Base-by-base conservation (phyloP, 306 rosid species). In the Cicer chorassanicum region DNA sequence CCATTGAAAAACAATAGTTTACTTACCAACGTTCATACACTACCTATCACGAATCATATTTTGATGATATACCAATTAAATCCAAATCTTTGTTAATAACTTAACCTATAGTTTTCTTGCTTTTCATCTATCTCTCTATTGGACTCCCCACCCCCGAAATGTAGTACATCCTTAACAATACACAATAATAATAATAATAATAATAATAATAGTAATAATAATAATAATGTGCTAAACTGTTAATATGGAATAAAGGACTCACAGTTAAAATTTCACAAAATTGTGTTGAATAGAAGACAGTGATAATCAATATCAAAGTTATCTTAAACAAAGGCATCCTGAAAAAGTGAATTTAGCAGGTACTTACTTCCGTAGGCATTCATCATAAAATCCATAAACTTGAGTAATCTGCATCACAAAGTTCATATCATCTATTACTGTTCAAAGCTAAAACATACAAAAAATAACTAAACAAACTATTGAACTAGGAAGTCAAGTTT, bases 311-410 rank as follows among this genome's bases (percentile, higher is more conserved):
- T 41, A 65, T 24, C 19, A 39, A 56, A 39, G 19, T 19, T 64
- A 75, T 18, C 57, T 38, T 15, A 29, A 43, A 74, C 36, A 75
- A 64, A 41, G 41, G 40, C 69, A 6, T 10, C 61, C 18, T 34
- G 45, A 11, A 76, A 81, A 70, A 34, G 73, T 44, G 72, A 65
- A 79, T 57, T 55, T 70, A 15, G 69, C 68, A 69, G 62, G 79
- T 65, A 85, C 98, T 82, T 83, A 93, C 98, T 93, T 93, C 77
- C 98, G 88, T 59, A 93, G 82, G 86, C 98, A 93, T 84, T 93
- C 98, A 9, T 93, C 98, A 72, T 91, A 93, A 84, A 93, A 93
- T 51, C 98, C 97, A 80, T 93, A 93, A 78, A 93, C 98, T 86
- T 93, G 97, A 75, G 98, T 93, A 80, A 93, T 93, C 98, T 93